A percentile compares a stretch with the other conserved stretches of the same genome.
Conservation (phyloP, 768 basidiomycete species). For the Coprinellus micaceus region DNA sequence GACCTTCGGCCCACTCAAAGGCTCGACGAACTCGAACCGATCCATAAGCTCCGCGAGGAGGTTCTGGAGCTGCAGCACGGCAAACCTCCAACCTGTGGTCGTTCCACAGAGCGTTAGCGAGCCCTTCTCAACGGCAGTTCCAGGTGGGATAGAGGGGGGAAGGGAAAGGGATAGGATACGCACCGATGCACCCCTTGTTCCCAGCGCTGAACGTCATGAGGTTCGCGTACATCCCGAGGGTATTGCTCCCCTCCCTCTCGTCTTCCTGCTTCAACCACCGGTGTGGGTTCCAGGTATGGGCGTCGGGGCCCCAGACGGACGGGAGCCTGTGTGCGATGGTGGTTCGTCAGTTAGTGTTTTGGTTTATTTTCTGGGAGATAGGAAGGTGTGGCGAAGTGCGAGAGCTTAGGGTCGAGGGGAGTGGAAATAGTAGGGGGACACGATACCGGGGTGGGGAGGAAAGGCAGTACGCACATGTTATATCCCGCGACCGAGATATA, state of each 20-base stretch:
- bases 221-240: constrained; percentile 1
- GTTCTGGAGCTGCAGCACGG: background rate
- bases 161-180: background rate
- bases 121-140: background rate
- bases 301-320: background rate
- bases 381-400: too few species aligned
- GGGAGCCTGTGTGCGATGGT: background rate
- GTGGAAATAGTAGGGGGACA: too few species aligned
- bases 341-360: too few species aligned
- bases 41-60: background rate
- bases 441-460: too few species aligned
- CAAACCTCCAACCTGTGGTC: background rate
- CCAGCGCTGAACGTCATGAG: background rate
- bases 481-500: background rate
- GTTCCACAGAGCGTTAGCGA: background rate
- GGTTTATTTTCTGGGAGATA: too few species aligned
- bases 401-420: too few species aligned
- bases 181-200: background rate
- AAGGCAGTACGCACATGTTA: background rate
- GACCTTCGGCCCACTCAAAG: background rate
- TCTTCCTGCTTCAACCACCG: background rate
- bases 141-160: background rate
- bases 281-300: background rate
- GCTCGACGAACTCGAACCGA: background rate
- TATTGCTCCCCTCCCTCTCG: background rate